Percentiles rank a stretch among this genome's conserved stretches.
phyloP scores from a whole-genome alignment of 495 filamentous ascomycete genomes.

The Staphylotrichum tortipilum region DNA sequence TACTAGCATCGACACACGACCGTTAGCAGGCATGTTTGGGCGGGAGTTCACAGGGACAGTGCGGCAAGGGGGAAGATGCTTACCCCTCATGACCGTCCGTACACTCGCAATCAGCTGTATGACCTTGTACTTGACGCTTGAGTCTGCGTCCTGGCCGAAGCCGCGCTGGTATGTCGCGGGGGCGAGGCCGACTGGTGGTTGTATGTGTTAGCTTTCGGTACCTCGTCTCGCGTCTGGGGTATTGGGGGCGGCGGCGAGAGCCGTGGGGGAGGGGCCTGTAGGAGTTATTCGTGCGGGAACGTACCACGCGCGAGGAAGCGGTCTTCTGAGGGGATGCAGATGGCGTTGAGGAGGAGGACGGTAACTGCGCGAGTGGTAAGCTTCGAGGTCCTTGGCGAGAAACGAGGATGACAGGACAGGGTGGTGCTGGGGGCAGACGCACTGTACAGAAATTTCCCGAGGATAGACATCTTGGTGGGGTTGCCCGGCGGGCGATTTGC shows the following conservation, averaged over 20 bases:
- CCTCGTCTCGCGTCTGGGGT: too few species aligned
- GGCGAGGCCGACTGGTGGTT: conserved; percentile 73
- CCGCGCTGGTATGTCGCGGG: conserved; percentile 53
- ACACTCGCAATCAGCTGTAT: conserved; percentile 87
- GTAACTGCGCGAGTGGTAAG: conserved; percentile 43
- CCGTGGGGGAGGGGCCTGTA: too few species aligned
- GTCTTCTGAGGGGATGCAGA: conserved; percentile 94
- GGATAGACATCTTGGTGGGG: conserved; percentile 10
- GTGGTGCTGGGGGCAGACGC: neutral
- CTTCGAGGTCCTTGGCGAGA: neutral
- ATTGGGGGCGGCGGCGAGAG: too few species aligned
- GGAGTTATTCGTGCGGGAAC: too few species aligned
- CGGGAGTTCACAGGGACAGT: neutral
- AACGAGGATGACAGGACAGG: neutral
- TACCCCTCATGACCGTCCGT: conserved; percentile 90
- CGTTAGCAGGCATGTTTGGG: too few species aligned
- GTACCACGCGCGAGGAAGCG: conserved; percentile 91
- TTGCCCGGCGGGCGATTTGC: neutral
- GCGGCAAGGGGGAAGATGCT: conserved; percentile 18
- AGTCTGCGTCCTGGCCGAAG: conserved; percentile 63
- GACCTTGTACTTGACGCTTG: conserved; percentile 77
- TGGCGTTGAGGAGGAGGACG: conserved; percentile 83
- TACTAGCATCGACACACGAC: conserved; percentile 45
- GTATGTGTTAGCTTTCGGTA: neutral
- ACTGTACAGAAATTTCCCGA: conserved; percentile 13